A percentile compares a stretch with the other conserved stretches of the same genome.
Conservation (phyloP, 2,329 filamentous ascomycete species). For the Verticillium dahliae region DNA sequence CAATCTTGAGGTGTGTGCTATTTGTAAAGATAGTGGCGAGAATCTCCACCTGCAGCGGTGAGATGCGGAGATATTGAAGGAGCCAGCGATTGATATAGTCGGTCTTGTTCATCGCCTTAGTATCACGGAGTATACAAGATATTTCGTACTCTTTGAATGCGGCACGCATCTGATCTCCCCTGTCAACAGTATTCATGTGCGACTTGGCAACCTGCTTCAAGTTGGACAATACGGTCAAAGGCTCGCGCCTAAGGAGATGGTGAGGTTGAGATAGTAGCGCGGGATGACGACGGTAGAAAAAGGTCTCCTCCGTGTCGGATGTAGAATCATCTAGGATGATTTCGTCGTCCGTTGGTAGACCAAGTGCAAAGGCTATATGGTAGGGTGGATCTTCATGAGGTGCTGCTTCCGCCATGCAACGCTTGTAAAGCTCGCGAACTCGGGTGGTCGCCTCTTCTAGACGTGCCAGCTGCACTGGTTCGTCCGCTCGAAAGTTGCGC, state of each 20-base stretch:
- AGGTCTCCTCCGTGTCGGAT: slow-evolving; percentile 16
- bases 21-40: slow-evolving; percentile 30
- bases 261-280: slow-evolving; percentile 42
- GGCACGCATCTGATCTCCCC: slow-evolving; percentile 25
- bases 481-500: slow-evolving; percentile 30
- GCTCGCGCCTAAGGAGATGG: slow-evolving; percentile 32
- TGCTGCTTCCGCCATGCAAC: slow-evolving; percentile 33
- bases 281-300: slow-evolving; percentile 35
- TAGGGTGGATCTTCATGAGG: slow-evolving; percentile 35
- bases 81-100: slow-evolving; percentile 48
- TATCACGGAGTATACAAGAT: slow-evolving; percentile 30
- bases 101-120: slow-evolving; percentile 27
- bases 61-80: slow-evolving; percentile 41
- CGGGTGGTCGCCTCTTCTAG: slow-evolving; percentile 25
- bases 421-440: slow-evolving; percentile 25
- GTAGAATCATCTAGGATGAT: slow-evolving; percentile 28
- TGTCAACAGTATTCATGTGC: slow-evolving; percentile 26
- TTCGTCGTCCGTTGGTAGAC: slow-evolving; percentile 31
- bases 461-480: slow-evolving; percentile 22
- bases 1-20: slow-evolving; percentile 24
- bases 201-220: slow-evolving; percentile 30
- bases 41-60: slow-evolving; percentile 35
- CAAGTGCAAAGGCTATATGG: slow-evolving; percentile 30
- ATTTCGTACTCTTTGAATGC: slow-evolving; percentile 44
- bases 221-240: slow-evolving; percentile 32